These are phyloP conservation scores for Fusarium pseudonygamai DNA, from an alignment of 2,329 filamentous ascomycete species.

Conservation along the genomic window DNA sequence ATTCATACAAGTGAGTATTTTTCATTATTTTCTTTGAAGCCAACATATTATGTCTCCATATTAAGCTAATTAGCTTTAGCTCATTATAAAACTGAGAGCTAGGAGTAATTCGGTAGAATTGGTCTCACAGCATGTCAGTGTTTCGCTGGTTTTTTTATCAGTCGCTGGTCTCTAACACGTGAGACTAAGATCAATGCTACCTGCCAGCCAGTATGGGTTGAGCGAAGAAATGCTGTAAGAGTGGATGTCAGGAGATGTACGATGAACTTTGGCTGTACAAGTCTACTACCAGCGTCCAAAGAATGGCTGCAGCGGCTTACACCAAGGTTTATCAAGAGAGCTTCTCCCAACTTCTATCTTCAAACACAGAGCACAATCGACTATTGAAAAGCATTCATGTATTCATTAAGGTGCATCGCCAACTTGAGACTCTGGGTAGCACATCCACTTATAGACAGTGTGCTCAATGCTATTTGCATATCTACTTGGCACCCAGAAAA, in stretches of 20 bases:
- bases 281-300: background rate
- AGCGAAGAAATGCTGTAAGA: background rate
- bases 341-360: background rate
- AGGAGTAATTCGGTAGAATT: background rate
- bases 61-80: background rate
- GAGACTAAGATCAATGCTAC: background rate
- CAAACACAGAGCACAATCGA: background rate
- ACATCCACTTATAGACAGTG: slow-evolving; percentile 35
- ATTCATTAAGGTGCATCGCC: slow-evolving; percentile 44
- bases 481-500: slow-evolving; percentile 34
- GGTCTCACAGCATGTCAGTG: background rate
- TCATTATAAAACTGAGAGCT: no score
- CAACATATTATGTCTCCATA: background rate
- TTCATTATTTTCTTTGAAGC: background rate
- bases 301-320: background rate
- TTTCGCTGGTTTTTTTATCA: background rate
- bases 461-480: slow-evolving; percentile 36
- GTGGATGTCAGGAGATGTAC: background rate
- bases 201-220: slow-evolving; percentile 47
- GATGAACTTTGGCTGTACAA: background rate
- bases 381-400: slow-evolving; percentile 36
- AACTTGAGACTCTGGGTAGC: slow-evolving; percentile 35
- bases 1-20: background rate
- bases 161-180: background rate
- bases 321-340: background rate